A percentile compares a stretch with the other conserved stretches of the same genome.
Evolutionary conservation across 2,329 filamentous ascomycete genomes (phyloP).

Genomic region (Ceratocystis diversiconidia): DNA sequence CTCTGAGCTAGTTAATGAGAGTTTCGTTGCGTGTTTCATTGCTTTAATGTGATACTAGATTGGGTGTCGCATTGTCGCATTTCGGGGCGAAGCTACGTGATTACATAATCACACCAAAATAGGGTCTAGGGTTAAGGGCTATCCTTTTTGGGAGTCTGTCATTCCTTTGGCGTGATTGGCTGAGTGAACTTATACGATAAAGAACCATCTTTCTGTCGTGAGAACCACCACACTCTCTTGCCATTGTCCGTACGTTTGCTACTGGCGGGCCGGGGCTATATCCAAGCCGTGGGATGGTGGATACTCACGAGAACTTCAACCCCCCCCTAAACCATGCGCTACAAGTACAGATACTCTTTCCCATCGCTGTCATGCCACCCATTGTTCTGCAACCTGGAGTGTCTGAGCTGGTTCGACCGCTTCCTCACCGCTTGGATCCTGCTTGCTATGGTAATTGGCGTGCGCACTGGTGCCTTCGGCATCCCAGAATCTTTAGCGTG

Average conservation of each 20-base stretch:
- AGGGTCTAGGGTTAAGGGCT: neutral
- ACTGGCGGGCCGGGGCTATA: too few species aligned
- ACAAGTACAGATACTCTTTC: neutral
- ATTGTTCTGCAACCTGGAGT: too few species aligned
- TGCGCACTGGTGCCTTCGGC: conserved; percentile 57
- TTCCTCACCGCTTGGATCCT: conserved; percentile 61
- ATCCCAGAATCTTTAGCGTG: conserved; percentile 49
- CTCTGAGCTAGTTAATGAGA: too few species aligned
- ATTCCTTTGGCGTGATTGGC: neutral
- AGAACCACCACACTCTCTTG: neutral
- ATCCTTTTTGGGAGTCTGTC: neutral
- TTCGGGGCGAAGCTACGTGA: neutral
- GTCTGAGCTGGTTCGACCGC: conserved; percentile 45
- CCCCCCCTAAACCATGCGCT: neutral
- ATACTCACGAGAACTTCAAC: too few species aligned
- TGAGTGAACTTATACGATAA: neutral
- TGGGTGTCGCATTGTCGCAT: neutral
- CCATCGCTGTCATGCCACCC: neutral
- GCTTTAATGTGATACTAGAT: neutral
- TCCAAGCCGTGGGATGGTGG: too few species aligned
- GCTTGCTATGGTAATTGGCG: conserved; percentile 61
- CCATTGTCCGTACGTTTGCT: neutral
- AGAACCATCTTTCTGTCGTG: neutral
- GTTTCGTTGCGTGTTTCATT: too few species aligned
- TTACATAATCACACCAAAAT: neutral